Base-by-base conservation (phyloP, 331 rosid species). In the Malus hybrid region DNA sequence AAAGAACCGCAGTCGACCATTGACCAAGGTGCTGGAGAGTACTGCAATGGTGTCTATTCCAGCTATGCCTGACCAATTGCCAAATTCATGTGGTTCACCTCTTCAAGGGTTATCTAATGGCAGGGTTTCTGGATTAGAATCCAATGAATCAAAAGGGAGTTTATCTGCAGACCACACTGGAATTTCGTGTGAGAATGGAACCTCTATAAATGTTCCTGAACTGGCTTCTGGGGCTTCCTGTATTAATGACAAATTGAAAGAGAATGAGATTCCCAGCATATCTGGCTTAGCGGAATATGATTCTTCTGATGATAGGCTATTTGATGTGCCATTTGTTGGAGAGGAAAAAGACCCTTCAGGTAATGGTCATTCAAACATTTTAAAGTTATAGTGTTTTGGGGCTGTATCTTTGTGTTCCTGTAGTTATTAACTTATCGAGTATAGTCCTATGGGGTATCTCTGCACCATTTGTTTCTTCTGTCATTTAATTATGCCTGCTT, bases 1-100 rank as follows among this genome's bases (percentile, higher is more conserved):
- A 82, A 95, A 86, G 81, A 80, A 82, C 75, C 90, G 97, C 12
- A 89, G 89, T 71, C 86, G 90, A 33, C 93, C 93, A 32, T 79
- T 95, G 83, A 90, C 93, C 11, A 92, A 89, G 88, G 97, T 95
- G 81, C 84, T 95, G 82, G 93, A 90, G 89, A 88, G 93, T 82
- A 90, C 98, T 39, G 85, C 92, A 39, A 89, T 92, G 92, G 90
- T 95, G 70, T 84, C 93, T 18, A 88, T 84, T 86, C 96, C 98
- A 24, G 90, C 87, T 74, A 71, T 73, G 67, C 84, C 91, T 63
- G 90, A 89, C 78, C 91, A 88, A 66, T 75, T 86, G 87, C 92
- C 96, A 14, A 80, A 46, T 85, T 74, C 94, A 64, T 79, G 91
- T 66, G 84, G 70, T 81, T 83, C 86, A 64, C 87, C 90, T 28